These are phyloP conservation scores for Cicer cuneatum DNA, from an alignment of 306 rosid species.

Conservation along the genomic window DNA sequence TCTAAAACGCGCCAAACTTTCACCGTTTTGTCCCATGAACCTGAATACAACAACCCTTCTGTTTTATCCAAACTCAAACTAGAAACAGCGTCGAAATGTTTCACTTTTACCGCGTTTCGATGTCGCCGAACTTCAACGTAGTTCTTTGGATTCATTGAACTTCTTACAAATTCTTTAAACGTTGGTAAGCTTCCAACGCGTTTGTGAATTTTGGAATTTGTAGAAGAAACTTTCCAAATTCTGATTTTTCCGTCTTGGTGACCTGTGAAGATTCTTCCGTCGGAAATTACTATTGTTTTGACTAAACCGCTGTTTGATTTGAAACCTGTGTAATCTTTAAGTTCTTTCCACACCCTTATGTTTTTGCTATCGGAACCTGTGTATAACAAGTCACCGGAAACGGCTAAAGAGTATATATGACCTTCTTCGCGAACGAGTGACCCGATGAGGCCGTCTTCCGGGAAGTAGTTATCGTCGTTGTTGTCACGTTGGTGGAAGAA, in stretches of 20 bases:
- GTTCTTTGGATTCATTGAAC: constrained; percentile 82
- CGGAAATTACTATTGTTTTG: constrained; percentile 69
- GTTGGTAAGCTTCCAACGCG: constrained; percentile 83
- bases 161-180: constrained; percentile 61
- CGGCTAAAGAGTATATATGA: constrained; percentile 81
- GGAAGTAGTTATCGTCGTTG: neutral
- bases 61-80: constrained; percentile 71
- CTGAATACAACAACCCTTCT: constrained; percentile 66
- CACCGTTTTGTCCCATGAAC: constrained; percentile 84
- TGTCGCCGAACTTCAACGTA: constrained; percentile 73
- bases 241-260: constrained; percentile 97
- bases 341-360: constrained; percentile 86
- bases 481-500: constrained; percentile 3
- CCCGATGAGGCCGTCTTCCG: constrained; percentile 62
- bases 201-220: constrained; percentile 45
- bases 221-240: constrained; percentile 65
- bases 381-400: constrained; percentile 67
- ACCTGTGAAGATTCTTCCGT: constrained; percentile 76
- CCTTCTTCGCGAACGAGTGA: constrained; percentile 85
- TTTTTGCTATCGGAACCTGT: constrained; percentile 94
- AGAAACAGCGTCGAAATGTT: constrained; percentile 86
- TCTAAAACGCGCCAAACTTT: constrained; percentile 82
- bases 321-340: constrained; percentile 76
- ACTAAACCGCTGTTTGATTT: constrained; percentile 85
- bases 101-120: constrained; percentile 63